A percentile compares a stretch with the other conserved stretches of the same genome.
Conservation (phyloP, 2,329 filamentous ascomycete genomes). For the Cladosporium cucumerinum region DNA sequence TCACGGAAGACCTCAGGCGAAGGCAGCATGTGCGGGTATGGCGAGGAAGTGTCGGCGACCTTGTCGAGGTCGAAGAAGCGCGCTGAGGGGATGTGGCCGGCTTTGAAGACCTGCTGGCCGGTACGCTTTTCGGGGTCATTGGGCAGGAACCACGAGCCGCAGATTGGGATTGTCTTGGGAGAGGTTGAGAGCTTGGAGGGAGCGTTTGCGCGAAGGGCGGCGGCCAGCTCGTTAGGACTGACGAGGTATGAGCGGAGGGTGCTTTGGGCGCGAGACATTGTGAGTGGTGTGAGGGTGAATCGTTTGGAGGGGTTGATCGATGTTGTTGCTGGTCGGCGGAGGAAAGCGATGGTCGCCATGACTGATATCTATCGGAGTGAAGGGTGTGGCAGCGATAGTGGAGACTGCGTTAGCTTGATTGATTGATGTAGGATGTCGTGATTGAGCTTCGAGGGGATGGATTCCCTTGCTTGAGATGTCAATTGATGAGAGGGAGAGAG, state of each 20-base stretch:
- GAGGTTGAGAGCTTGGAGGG: slow-evolving; percentile 69
- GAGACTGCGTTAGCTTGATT: slow-evolving; percentile 10
- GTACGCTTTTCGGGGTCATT: slow-evolving; percentile 74
- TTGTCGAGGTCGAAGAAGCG: slow-evolving; percentile 96
- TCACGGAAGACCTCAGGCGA: slow-evolving; percentile 74
- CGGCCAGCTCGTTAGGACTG: slow-evolving; percentile 74
- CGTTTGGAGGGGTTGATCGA: slow-evolving; percentile 19
- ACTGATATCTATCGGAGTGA: not conserved
- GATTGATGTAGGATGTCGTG: slow-evolving; percentile 6
- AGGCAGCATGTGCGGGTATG: slow-evolving; percentile 96
- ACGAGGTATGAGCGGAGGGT: slow-evolving; percentile 78
- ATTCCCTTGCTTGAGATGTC: slow-evolving; percentile 1
- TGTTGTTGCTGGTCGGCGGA: slow-evolving; percentile 16
- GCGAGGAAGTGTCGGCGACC: slow-evolving; percentile 79
- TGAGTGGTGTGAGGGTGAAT: slow-evolving; percentile 17
- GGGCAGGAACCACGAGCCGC: slow-evolving; percentile 93
- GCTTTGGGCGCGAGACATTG: slow-evolving; percentile 38
- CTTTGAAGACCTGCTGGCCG: slow-evolving; percentile 75
- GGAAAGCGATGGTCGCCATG: slow-evolving; percentile 21
- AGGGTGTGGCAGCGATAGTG: not conserved
- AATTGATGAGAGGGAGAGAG: too few relatives aligned
- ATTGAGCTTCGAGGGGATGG: not conserved
- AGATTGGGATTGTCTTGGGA: slow-evolving; percentile 81
- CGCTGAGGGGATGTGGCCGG: slow-evolving; percentile 80
- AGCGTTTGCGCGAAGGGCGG: slow-evolving; percentile 78